Base-by-base conservation (phyloP, 805 yeast genomes). In the Pichia nanzhaoensis region DNA sequence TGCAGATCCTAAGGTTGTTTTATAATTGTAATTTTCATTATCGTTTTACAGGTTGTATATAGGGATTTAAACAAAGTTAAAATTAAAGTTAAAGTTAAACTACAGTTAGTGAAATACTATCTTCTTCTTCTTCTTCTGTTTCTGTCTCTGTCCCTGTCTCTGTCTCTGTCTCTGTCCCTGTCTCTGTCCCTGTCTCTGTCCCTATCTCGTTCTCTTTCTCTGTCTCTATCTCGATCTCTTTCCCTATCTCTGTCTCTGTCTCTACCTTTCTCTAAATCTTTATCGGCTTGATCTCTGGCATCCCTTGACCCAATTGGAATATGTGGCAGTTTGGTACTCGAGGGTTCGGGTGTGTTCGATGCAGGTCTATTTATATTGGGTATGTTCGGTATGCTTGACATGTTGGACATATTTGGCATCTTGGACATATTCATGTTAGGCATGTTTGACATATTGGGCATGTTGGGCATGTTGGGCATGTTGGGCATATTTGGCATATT, bases 1-100 rank as follows among this genome's bases (percentile, higher is more conserved):
- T 8, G 52, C 59, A 14, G 91, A 84, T 58, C 95, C 95, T n/a
- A 32, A 50, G 10, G 38, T 41, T 22, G 38, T 33, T 31, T 22
- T 24, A 10, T 36, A 35, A 18, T 13, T n/a, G 6, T 24, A 24
- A 24, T 24, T 24, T 24, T 10, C 10, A 6, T 12, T 28, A 14
- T 5, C 40, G 16, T 13, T 37, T 28, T 18, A 13, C 30, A 5
- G 5, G 9, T 31, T 39, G n/a, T 4, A 10, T n/a, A 9, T 31
- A 4, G 3, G 4, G n/a, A 20, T n/a, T 7, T 31, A 20, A 31
- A 33, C 16, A 32, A 9, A 6, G 28, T 17, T 5, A 14, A 12
- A 24, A n/a, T n/a, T n/a, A n/a, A n/a, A n/a, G n/a, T 30, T 30
- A 13, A 18, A 18, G 8, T 27, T 18, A 18, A 22, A 36, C 17